These are phyloP conservation scores for Chrysophaeum taylorii DNA, from an alignment of 352 stramenopile species.

Conservation along the genomic window DNA sequence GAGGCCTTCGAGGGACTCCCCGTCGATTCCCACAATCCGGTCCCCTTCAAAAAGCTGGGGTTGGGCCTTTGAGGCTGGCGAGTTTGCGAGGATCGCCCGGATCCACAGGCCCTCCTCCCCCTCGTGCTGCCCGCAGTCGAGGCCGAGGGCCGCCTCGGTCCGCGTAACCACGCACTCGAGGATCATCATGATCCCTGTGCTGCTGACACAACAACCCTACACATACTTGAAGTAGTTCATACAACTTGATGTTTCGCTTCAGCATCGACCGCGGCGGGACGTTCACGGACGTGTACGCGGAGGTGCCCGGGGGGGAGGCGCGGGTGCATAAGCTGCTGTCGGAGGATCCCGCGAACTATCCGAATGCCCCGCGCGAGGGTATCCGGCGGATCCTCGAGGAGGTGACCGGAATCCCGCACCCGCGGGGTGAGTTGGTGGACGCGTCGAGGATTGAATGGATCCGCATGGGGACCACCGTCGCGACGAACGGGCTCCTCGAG, in stretches of 20 bases:
- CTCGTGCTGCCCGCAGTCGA: too few species aligned
- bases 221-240: too few species aligned
- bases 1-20: too few species aligned
- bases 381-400: slow-evolving; percentile 86
- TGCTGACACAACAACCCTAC: too few species aligned
- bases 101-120: too few species aligned
- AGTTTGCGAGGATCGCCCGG: too few species aligned
- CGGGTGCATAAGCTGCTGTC: slow-evolving; percentile 90
- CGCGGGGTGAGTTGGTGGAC: slow-evolving; percentile 63
- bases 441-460: slow-evolving; percentile 84
- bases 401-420: slow-evolving; percentile 72
- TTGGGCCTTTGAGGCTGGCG: too few species aligned
- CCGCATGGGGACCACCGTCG: slow-evolving; percentile 97
- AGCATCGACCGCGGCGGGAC: slow-evolving; percentile 88
- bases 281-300: slow-evolving; percentile 95
- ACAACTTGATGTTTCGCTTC: slow-evolving; percentile 85
- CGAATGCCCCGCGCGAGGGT: slow-evolving; percentile 84
- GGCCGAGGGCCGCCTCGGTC: too few species aligned
- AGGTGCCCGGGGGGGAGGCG: slow-evolving; percentile 67
- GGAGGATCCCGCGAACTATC: slow-evolving; percentile 93
- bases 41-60: too few species aligned
- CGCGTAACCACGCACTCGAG: too few species aligned
- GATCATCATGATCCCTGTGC: too few species aligned
- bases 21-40: too few species aligned
- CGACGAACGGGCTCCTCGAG: slow-evolving; percentile 97